Evolutionary conservation across 164 flowering plant genomes (phyloP), one percentile per base, ranked within the genome.

Genomic region (Tetracentron sinense): DNA sequence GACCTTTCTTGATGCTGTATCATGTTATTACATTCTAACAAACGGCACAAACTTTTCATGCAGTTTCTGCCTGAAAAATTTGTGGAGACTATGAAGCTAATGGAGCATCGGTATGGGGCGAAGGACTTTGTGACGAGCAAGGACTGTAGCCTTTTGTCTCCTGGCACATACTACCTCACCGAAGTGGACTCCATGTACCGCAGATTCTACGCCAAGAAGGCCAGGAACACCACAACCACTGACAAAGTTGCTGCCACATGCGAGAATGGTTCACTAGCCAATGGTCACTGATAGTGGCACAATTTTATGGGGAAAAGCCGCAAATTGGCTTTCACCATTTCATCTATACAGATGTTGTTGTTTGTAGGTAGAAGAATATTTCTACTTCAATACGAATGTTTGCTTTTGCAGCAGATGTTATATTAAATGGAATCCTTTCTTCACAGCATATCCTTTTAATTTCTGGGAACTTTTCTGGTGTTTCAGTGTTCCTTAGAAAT

Each of bases 31-130:
- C n/a, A n/a, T n/a, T n/a, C n/a, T n/a, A n/a, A n/a, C n/a, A n/a
- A n/a, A n/a, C n/a, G n/a, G n/a, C n/a, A n/a, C n/a, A n/a, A n/a
- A n/a, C 58, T 29, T 61, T 42, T 65, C 20, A 4, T 74, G 76
- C 90, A 94, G 97, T 65, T 83, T 60, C 31, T 79, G 1, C 93
- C 98, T 0, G 95, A 84, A 70, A 87, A 85, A 51, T 90, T 94
- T 56, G 87, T 89, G 2, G 92, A 89, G 69, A 86, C 68, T 1
- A 60, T 91, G 90, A 71, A 87, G 77, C 72, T 94, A 42, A 94
- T 90, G 97, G 98, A 94, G 85, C 97, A 92, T 54, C 81, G 98
- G 50, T 95, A 95, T 55, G 99, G 99, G 7, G 90, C 75, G 17
- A 89, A 89, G 73, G 97, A 85, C 77, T 91, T 83, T 52, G 87